Evolutionary conservation across 1,284 basidiomycete species (phyloP), one percentile per base, ranked within the genome.

Genomic region (Megacollybia platyphylla): DNA sequence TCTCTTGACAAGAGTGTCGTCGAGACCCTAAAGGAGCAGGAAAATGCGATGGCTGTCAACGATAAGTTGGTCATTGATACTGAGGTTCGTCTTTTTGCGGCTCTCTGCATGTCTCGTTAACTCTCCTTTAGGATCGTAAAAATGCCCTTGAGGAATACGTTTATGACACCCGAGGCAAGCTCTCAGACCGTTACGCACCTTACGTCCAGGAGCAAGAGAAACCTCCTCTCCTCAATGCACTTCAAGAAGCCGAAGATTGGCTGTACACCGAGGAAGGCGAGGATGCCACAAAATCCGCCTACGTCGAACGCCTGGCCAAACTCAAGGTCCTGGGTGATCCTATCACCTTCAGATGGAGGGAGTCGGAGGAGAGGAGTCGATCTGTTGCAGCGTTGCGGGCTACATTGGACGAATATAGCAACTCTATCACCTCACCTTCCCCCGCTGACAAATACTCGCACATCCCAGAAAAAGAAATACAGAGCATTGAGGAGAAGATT

Each of bases 131-230:
- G 87, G 87, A 96, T 63, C 81, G 87, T 60, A 97, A 94, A 71
- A 96, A 97, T 60, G 90, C 91, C 10, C 79, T 97, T 18, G 92
- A 97, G 67, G 92, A 96, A 67, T 96, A 93, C 68, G 84, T 96
- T 49, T 96, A 96, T 67, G 90, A 97, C 61, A 89, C 74, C 53
- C 86, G 91, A 42, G 70, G 78, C 62, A 96, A 94, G 67, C 76
- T 97, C 47, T 91, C 96, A 30, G 86, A 85, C 46, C 77, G 84
- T 43, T 93, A 84, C 56, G 79, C 80, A 17, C 44, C 75, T 18
- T 96, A 73, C 62, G 83, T 82, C 41, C 73, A 82, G 55, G 44
- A 77, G 0, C 56, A 65, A 10, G 91, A 96, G 67, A 92, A 92
- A 68, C 61, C 76, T 49, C 73, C 75, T 49, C 76, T 96, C 39